Evolutionary conservation across 1,139 yeast species (phyloP).

Genomic region (Yamadazyma conglobata): DNA sequence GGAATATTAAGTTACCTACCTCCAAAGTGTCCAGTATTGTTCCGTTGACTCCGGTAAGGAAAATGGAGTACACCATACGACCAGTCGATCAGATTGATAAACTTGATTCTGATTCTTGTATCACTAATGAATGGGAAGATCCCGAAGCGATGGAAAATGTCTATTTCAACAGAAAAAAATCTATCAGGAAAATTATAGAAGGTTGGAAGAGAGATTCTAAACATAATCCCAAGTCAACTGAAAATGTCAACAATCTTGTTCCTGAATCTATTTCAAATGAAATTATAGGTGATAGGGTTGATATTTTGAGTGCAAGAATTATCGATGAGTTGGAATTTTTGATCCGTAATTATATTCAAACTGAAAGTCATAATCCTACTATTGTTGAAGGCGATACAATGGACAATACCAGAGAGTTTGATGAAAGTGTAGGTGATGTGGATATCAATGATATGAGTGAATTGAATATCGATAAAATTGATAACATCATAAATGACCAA

Average conservation of each 20-base stretch:
- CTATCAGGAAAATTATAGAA: slow-evolving; percentile 39
- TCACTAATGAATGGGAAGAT: slow-evolving; percentile 6
- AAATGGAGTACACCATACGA: slow-evolving; percentile 43
- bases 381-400: slow-evolving; percentile 23
- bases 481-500: slow-evolving; percentile 30
- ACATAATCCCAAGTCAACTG: slow-evolving; percentile 12
- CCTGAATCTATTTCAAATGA: slow-evolving; percentile 15
- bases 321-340: slow-evolving; percentile 64
- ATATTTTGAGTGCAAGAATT: slow-evolving; percentile 74
- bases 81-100: slow-evolving; percentile 5
- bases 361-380: slow-evolving; percentile 20
- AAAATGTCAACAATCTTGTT: slow-evolving; percentile 13
- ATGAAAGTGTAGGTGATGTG: slow-evolving; percentile 10
- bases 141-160: slow-evolving; percentile 7
- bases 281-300: slow-evolving; percentile 49
- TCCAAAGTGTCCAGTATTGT: slow-evolving; percentile 44
- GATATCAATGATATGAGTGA: slow-evolving; percentile 41
- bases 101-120: not conserved
- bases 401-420: slow-evolving; percentile 11
- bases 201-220: slow-evolving; percentile 35
- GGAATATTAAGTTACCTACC: slow-evolving; percentile 46
- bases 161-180: slow-evolving; percentile 29
- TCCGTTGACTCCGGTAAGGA: slow-evolving; percentile 69
- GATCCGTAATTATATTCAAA: slow-evolving; percentile 32
- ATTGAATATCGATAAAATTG: slow-evolving; percentile 37